Base-by-base conservation (phyloP, 768 basidiomycete genomes). In the Lactarius trivialis region DNA sequence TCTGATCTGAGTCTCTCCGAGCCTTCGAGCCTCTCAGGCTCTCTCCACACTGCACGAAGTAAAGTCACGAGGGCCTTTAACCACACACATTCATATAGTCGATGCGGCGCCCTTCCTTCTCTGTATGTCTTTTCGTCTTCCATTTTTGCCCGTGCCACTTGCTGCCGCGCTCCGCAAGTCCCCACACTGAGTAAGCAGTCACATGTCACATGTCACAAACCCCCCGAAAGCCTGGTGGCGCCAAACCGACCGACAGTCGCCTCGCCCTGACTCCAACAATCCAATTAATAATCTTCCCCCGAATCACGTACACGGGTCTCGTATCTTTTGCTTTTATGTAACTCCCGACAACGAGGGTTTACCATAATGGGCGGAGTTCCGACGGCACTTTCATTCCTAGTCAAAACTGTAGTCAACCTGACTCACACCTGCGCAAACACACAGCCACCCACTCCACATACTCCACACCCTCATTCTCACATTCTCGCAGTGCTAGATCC, bases 191-290 rank as follows among this genome's bases (percentile, higher is more conserved):
- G 41, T 52, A 19, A 36, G 39, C 50, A 17, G n/a, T 58, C 56
- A 48, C 45, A 48, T 45, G 43, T 30, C 36, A 50, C 54, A 60
- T 60, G 60, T 61, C 55, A 48, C 45, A 48, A 48, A 24, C 21
- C 11, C 37, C 60, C 61, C 61, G 61, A 58, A 58, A 53, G 61
- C 61, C 41, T 62, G 56, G 61, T 62, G 61, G 61, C 61, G 61
- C 50, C n/a, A 43, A n/a, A n/a, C n/a, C n/a, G n/a, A 17, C 54
- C 54, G 34, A 37, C 17, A 17, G 34, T 51, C 7, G 43, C 19
- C 60, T 51, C 7, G 43, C 19, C 60, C 55, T 58, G 34, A 52
- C 55, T 51, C n/a, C 36, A 50, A 9, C 36, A 50, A 9, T 56
- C 9, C 48, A 36, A 32, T 28, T 52, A 48, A 43, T 56, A 24